Evolutionary conservation across 2,329 filamentous ascomycete species (phyloP).

Genomic region (Colletotrichum gloeosporioides): DNA sequence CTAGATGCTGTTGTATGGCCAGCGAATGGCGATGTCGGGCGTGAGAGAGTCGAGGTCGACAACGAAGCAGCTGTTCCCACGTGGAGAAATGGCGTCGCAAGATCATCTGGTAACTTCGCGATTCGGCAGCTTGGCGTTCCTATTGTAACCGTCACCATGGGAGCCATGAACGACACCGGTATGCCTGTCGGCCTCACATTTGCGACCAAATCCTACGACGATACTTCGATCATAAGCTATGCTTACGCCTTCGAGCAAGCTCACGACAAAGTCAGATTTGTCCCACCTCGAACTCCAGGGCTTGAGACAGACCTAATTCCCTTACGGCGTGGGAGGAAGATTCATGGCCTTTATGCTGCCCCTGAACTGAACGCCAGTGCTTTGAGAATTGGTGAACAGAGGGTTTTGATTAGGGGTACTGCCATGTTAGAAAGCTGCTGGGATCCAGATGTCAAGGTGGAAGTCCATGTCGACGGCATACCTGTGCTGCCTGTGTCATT

Average conservation of each 20-base stretch:
- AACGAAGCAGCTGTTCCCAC: constrained; percentile 44
- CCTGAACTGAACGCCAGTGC: not conserved
- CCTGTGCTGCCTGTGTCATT: not conserved
- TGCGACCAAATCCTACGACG: constrained; percentile 27
- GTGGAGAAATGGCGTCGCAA: constrained; percentile 10
- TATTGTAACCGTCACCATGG: constrained; percentile 31
- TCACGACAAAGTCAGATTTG: not conserved
- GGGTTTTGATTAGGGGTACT: not conserved
- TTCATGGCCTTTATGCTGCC: not conserved
- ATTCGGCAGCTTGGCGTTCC: constrained; percentile 32
- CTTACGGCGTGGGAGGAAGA: not conserved
- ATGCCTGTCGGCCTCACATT: constrained; percentile 33
- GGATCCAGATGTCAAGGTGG: not conserved
- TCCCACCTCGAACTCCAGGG: not conserved
- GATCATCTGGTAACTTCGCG: constrained; percentile 23
- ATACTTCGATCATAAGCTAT: constrained; percentile 26
- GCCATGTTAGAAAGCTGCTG: not conserved
- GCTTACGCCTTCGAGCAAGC: constrained; percentile 29
- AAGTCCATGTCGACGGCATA: not conserved
- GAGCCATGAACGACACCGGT: constrained; percentile 23
- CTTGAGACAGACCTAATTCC: not conserved
- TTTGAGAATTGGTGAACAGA: not conserved
- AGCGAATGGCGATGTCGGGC: not conserved
- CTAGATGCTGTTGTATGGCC: not conserved
- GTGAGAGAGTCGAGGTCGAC: not conserved